These are phyloP conservation scores for Pholiota conissans DNA, from an alignment of 768 basidiomycete genomes.

Conservation along the genomic window DNA sequence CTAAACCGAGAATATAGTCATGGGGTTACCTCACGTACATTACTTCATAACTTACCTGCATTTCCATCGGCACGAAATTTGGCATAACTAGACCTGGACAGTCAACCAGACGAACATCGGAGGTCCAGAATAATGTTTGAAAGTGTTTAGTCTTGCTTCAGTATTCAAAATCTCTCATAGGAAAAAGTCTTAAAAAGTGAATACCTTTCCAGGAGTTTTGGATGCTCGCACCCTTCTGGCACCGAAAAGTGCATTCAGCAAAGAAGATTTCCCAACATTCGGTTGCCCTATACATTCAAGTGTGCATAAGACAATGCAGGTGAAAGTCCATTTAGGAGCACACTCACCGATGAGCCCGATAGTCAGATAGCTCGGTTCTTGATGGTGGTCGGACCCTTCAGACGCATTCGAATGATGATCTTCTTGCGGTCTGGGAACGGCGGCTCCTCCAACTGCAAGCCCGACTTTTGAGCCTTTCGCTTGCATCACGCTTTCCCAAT, in stretches of 20 bases:
- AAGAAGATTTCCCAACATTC: constrained; percentile 93
- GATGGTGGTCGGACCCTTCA: constrained; percentile 16
- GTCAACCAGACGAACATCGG: constrained; percentile 86
- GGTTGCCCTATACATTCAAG: constrained; percentile 67
- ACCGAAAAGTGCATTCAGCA: constrained; percentile 91
- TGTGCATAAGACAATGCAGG: neutral
- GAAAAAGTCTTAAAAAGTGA: neutral
- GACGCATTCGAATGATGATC: constrained; percentile 16
- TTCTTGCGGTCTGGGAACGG: constrained; percentile 29
- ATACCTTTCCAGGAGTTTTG: constrained; percentile 83
- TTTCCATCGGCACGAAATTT: constrained; percentile 76
- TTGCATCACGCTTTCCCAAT: constrained; percentile 69
- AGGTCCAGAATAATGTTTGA: constrained; percentile 90
- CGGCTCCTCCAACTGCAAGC: constrained; percentile 40
- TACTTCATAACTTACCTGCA: constrained; percentile 72
- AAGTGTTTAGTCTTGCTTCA: constrained; percentile 85
- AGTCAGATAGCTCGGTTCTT: constrained; percentile 65
- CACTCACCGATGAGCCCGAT: constrained; percentile 75
- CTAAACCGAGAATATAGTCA: constrained; percentile 34
- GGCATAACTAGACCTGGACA: constrained; percentile 96
- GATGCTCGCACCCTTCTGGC: constrained; percentile 76
- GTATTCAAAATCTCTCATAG: neutral
- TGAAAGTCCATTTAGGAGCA: neutral
- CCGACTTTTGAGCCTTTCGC: constrained; percentile 47
- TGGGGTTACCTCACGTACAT: too few relatives aligned